These are phyloP conservation scores for Prunus mume DNA, from an alignment of 306 rosid genomes.

Conservation along the genomic window DNA sequence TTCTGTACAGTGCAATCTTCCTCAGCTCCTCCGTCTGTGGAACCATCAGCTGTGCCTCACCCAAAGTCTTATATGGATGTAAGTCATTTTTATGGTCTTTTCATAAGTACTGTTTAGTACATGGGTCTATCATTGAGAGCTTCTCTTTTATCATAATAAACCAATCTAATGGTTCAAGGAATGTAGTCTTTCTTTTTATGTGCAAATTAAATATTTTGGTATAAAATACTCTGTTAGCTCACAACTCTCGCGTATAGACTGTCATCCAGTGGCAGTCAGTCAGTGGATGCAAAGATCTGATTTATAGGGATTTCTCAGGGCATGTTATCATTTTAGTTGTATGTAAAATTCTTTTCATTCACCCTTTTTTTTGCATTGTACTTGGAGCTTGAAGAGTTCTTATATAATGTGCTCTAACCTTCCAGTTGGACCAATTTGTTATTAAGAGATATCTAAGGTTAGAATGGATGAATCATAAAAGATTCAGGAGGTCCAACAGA, in stretches of 20 bases:
- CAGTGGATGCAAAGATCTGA: not conserved
- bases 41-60: slow-evolving; percentile 67
- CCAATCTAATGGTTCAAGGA: not conserved
- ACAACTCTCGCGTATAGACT: not conserved
- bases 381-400: no score
- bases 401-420: not conserved
- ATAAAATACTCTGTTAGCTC: not conserved
- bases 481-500: not conserved
- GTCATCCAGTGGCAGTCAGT: not conserved
- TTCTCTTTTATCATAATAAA: not conserved
- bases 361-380: no score
- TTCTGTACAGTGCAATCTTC: slow-evolving; percentile 71
- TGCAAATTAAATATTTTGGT: not conserved
- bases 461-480: not conserved
- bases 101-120: not conserved
- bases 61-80: slow-evolving; percentile 83
- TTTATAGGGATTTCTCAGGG: not conserved
- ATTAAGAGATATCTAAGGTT: not conserved
- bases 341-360: no score
- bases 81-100: slow-evolving; percentile 22
- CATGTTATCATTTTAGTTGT: not conserved
- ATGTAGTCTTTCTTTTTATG: not conserved
- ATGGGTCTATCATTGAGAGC: not conserved
- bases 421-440: not conserved
- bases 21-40: slow-evolving; percentile 66